Evolutionary conservation across 2,329 filamentous ascomycete genomes (phyloP).

Genomic region (Paecilomyces niveus): DNA sequence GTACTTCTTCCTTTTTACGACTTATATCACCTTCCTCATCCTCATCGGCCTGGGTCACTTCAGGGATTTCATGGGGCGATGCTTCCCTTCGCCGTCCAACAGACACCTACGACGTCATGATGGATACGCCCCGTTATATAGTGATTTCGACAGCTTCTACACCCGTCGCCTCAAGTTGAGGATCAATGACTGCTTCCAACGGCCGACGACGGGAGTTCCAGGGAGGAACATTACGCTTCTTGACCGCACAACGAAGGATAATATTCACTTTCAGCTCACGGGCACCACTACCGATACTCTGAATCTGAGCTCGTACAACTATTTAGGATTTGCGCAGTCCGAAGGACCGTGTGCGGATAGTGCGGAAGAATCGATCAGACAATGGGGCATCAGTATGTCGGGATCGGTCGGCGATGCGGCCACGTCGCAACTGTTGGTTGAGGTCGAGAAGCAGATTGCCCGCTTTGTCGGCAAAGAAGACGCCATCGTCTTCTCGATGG

Average conservation of each 20-base stretch:
- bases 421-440: constrained; percentile 72
- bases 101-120: constrained; percentile 69
- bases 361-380: constrained; percentile 73
- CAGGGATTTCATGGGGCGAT: constrained; percentile 89
- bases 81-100: constrained; percentile 76
- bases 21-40: constrained; percentile 91
- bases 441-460: constrained; percentile 82
- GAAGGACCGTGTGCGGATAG: constrained; percentile 90
- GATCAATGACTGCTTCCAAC: constrained; percentile 89
- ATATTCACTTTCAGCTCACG: constrained; percentile 74
- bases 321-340: constrained; percentile 92
- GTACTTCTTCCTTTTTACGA: constrained; percentile 89
- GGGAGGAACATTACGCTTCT: constrained; percentile 84
- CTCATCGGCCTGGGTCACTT: constrained; percentile 89
- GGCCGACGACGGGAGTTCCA: constrained; percentile 82
- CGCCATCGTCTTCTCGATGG: constrained; percentile 95
- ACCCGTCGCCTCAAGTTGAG: constrained; percentile 80
- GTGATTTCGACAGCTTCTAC: constrained; percentile 97
- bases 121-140: constrained; percentile 87
- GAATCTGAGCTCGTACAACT: constrained; percentile 98
- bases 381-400: constrained; percentile 71
- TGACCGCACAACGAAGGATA: constrained; percentile 81
- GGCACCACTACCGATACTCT: constrained; percentile 85
- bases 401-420: constrained; percentile 74
- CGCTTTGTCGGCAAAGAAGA: constrained; percentile 85